phyloP scores from a whole-genome alignment of 495 filamentous ascomycete genomes.

The Aspergillus haitiensis region DNA sequence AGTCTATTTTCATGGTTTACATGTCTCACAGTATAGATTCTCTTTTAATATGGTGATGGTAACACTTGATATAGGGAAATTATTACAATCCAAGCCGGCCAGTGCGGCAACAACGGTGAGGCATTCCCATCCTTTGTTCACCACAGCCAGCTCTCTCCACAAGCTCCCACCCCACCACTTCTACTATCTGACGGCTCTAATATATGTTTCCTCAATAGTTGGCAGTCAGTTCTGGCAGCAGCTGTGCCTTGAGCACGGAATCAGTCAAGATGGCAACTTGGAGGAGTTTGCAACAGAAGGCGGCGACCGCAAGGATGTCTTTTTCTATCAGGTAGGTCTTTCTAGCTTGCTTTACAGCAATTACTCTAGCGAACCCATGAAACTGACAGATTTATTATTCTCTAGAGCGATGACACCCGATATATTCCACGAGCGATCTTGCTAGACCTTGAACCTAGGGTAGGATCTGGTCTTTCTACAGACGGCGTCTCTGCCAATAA shows the following conservation, averaged over 20 bases:
- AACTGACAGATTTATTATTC: conserved; percentile 8
- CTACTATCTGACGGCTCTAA: conserved; percentile 4
- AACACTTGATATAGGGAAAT: conserved; percentile 69
- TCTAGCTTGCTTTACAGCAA: not conserved
- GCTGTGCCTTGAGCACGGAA: conserved; percentile 95
- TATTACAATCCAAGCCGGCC: conserved; percentile 97
- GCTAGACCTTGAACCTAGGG: conserved; percentile 90
- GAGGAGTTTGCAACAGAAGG: conserved; percentile 96
- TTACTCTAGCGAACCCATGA: no score
- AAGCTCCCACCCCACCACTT: not conserved
- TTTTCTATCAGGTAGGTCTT: conserved; percentile 81
- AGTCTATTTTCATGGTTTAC: not conserved
- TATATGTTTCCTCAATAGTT: conserved; percentile 49
- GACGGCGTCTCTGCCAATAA: conserved; percentile 7
- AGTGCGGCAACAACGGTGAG: conserved; percentile 98
- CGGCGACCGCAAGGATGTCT: conserved; percentile 96
- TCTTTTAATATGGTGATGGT: conserved; percentile 1
- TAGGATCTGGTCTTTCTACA: conserved; percentile 37
- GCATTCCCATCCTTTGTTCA: not conserved
- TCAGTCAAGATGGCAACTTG: conserved; percentile 93
- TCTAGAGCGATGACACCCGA: conserved; percentile 85
- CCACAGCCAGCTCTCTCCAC: conserved; percentile 10
- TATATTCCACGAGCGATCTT: conserved; percentile 97
- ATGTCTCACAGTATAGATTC: not conserved
- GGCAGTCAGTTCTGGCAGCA: conserved; percentile 97